Evolutionary conservation across 352 stramenopile species (phyloP), one percentile per base, ranked within the genome.

Genomic region (Phytophthora hibernalis): DNA sequence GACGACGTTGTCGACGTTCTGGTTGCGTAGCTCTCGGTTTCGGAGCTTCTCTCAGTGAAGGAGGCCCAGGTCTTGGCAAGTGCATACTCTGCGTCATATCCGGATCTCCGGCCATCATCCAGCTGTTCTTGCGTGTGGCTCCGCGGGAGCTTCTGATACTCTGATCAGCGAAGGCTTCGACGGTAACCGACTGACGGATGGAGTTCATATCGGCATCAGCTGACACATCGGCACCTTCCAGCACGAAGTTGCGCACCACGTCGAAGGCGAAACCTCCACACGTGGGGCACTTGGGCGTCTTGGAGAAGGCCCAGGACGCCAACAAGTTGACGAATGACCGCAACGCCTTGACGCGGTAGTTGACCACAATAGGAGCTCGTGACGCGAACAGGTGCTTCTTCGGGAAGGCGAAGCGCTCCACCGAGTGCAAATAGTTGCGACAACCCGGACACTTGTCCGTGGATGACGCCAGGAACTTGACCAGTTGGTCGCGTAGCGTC

Each of bases 371-470:
- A n/a, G 82, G 77, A 45, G 83, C 88, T 43, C 81, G 73, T 12
- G 88, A 94, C 12, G 82, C 87, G 57, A 96, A 93, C 5, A 93
- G 43, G 65, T 96, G 88, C 71, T 96, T 96, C 72, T 93, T 94
- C 1, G 88, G 88, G 57, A 96, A 96, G 40, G 89, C 81, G 63
- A 96, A 96, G 59, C 77, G 70, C 64, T 84, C 72, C 68, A 96
- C 85, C 37, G 84, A 75, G 67, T 91, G 77, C 44, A 93, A 64
- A 54, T 95, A 95, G 58, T 92, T 93, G 38, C 84, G 51, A 61
- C 88, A 96, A 5, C 88, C 84, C 1, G 88, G 88, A 28, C 88
- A 96, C 24, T 87, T 93, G 42, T 91, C 83, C 21, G 78, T 76
- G 22, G 83, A 72, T 43, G 69, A 72, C 24, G 82, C 79, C 45